phyloP scores from a whole-genome alignment of 2,329 filamentous ascomycete genomes.

The Dactylonectria estremocensis region DNA sequence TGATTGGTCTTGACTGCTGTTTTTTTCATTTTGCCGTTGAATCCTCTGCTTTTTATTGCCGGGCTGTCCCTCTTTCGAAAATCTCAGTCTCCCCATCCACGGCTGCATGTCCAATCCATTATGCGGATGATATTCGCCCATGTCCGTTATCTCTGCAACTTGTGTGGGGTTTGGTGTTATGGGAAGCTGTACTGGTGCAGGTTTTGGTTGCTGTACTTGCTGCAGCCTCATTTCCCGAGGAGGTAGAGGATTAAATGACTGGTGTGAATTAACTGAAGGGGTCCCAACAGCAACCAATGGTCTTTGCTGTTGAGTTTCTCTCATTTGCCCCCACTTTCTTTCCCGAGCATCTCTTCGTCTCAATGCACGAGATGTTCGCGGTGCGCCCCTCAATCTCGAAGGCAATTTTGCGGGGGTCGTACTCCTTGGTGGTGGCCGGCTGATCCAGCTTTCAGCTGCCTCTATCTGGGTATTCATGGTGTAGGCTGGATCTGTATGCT shows the following conservation, averaged over 20 bases:
- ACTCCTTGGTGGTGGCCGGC: too few relatives aligned
- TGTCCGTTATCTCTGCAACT: neutral
- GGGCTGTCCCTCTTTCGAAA: too few relatives aligned
- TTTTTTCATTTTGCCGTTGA: too few relatives aligned
- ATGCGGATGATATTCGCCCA: neutral
- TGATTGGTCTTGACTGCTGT: neutral
- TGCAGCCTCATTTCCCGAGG: neutral
- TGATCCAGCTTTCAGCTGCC: too few relatives aligned
- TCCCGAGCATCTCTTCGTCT: too few relatives aligned
- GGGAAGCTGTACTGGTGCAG: neutral
- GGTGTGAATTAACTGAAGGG: neutral
- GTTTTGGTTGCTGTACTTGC: neutral
- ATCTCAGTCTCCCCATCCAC: neutral
- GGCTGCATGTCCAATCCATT: neutral
- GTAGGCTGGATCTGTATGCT: slow-evolving; percentile 1
- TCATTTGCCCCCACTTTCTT: too few relatives aligned
- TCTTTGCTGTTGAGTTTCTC: too few relatives aligned
- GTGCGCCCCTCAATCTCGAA: too few relatives aligned
- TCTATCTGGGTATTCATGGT: slow-evolving; percentile 7
- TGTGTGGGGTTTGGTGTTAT: neutral
- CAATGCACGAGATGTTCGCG: too few relatives aligned
- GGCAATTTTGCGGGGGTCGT: too few relatives aligned
- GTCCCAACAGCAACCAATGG: too few relatives aligned
- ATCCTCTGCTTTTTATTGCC: too few relatives aligned
- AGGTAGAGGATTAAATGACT: neutral